Evolutionary conservation across 495 filamentous ascomycete species (phyloP), one percentile per base, ranked within the genome.

Genomic region (Penicillium simplicissimum): DNA sequence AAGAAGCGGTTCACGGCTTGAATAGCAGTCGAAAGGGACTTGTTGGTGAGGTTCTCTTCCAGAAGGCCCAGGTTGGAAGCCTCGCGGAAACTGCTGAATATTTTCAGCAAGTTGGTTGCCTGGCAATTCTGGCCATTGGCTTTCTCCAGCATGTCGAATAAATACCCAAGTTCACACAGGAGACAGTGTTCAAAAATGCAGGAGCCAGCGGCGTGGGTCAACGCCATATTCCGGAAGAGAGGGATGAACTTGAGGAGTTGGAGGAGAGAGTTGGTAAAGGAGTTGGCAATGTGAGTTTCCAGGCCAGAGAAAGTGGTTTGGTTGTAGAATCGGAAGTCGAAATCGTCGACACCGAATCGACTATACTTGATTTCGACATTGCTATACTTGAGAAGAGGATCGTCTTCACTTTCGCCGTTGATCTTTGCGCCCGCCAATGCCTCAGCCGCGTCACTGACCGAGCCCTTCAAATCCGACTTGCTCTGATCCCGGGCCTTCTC

Each of bases 81-180:
- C 72, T 91, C 86, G 1, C 89, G 85, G 55, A 88, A 86, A 64
- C 85, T 88, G 69, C 90, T 90, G 64, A 98, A 88, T 0, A 93
- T 89, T 74, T 92, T 95, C 37, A 97, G 76, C 64, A 99, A 85
- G 70, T 99, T 99, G 1, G 94, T 96, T n/a, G 95, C 95, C 66
- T 97, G 95, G 66, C 96, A 98, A 61, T 93, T 95, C 57, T 91
- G 87, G 2, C 93, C 95, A 65, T 88, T 87, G 8, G 94, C 94
- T 68, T 97, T 98, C 65, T 97, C 90, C 35, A 99, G 81, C 95
- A 99, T 99, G 69, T 99, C 95, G 66, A 97, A 93, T 19, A 99
- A 79, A 71, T 93, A 98, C 17, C 94, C 95, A 71, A 98, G 76
- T 74, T 99, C 96, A 76, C 95, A 99, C 3, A 98, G 76, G 37